phyloP scores from a whole-genome alignment of 2,329 filamentous ascomycete species.

The Exophiala phaeomuriformis region DNA sequence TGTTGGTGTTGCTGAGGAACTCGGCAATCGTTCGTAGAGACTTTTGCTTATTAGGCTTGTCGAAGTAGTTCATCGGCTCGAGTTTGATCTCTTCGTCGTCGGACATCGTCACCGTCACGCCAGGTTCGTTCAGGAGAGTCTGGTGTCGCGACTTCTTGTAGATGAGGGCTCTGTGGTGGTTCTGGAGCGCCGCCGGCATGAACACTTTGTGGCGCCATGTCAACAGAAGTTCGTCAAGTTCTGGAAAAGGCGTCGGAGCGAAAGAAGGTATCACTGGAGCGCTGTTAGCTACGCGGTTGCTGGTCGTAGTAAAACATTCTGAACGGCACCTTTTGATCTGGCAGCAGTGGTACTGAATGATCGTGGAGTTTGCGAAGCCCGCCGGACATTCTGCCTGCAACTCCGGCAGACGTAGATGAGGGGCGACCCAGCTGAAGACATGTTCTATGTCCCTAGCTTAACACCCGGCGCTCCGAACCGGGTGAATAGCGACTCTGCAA shows the following conservation, averaged over 20 bases:
- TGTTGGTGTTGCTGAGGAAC: constrained; percentile 34
- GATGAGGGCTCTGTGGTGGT: constrained; percentile 35
- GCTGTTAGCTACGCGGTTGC: constrained; percentile 1
- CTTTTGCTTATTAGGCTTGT: constrained; percentile 33
- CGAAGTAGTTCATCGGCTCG: constrained; percentile 32
- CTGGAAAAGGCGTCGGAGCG: constrained; percentile 34
- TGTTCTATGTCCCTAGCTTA: background rate
- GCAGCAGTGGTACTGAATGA: constrained; percentile 22
- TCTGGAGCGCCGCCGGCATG: constrained; percentile 36
- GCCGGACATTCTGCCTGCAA: constrained; percentile 20
- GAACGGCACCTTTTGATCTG: constrained; percentile 16
- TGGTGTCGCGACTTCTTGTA: constrained; percentile 34
- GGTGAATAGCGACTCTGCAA: too few species aligned
- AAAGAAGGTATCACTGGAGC: constrained; percentile 35
- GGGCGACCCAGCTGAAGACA: constrained; percentile 27
- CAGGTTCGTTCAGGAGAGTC: constrained; percentile 35
- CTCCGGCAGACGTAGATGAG: constrained; percentile 36
- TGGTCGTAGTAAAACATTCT: background rate
- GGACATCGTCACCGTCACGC: constrained; percentile 36
- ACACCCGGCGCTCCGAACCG: too few species aligned
- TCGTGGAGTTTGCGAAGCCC: constrained; percentile 25
- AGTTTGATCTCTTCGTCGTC: constrained; percentile 36
- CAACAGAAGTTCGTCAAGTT: constrained; percentile 37
- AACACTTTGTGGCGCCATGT: constrained; percentile 40
- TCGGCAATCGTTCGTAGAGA: constrained; percentile 29